phyloP scores from a whole-genome alignment of 1,284 basidiomycete species.

The Apiotrichum gracile region DNA sequence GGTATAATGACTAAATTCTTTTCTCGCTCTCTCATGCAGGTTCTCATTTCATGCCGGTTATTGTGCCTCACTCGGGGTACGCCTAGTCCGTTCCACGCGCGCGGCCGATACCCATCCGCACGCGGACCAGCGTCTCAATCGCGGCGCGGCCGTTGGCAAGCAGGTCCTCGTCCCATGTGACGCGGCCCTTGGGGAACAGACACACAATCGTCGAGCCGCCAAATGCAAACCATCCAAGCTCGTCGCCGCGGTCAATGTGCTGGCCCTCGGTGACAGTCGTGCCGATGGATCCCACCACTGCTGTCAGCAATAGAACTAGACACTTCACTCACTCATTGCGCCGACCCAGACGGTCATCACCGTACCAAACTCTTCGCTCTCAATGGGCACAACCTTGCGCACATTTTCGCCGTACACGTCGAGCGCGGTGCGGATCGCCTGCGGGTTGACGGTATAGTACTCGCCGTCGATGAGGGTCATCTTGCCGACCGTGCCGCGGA shows the following conservation, averaged over 20 bases:
- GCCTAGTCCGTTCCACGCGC: too few species aligned
- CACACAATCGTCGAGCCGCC: constrained; percentile 86
- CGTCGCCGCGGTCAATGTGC: constrained; percentile 70
- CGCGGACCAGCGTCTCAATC: constrained; percentile 80
- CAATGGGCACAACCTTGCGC: constrained; percentile 80
- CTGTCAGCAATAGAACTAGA: neutral
- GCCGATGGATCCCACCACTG: constrained; percentile 78
- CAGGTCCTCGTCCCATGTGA: constrained; percentile 90
- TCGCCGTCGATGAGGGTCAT: constrained; percentile 77
- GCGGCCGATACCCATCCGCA: constrained; percentile 74
- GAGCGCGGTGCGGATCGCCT: constrained; percentile 49
- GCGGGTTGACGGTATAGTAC: constrained; percentile 82
- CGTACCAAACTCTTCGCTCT: constrained; percentile 75
- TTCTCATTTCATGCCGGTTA: too few species aligned
- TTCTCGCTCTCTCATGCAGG: too few species aligned
- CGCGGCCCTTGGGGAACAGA: constrained; percentile 71
- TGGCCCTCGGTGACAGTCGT: constrained; percentile 82
- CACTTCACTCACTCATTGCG: constrained; percentile 61
- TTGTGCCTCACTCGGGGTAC: too few species aligned
- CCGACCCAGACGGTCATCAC: constrained; percentile 86
- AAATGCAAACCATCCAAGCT: constrained; percentile 90
- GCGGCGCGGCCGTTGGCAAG: constrained; percentile 71
- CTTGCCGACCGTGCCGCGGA: constrained; percentile 72
- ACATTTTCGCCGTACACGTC: constrained; percentile 95
- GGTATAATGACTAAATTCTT: too few species aligned